phyloP scores from a whole-genome alignment of 2,329 filamentous ascomycete genomes.

The Penicillium sp. region DNA sequence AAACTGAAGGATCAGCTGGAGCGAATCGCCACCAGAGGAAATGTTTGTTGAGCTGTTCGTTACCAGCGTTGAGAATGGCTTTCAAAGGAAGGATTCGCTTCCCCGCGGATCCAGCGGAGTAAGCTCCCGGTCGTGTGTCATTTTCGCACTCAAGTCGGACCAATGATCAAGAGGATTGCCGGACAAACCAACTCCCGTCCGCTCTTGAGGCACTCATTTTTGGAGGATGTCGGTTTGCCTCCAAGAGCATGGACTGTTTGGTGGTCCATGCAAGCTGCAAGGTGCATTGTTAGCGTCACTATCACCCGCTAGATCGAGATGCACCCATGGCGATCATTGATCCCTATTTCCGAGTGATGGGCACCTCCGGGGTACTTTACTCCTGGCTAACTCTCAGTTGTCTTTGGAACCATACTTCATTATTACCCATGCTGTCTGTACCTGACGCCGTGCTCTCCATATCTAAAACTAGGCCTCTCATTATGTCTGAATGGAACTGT shows the following conservation, averaged over 20 bases:
- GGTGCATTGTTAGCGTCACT: conserved; percentile 6
- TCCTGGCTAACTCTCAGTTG: neutral
- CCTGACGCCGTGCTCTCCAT: conserved; percentile 30
- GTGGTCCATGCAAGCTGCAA: conserved; percentile 12
- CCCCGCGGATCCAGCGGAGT: conserved; percentile 1
- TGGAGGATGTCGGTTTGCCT: neutral
- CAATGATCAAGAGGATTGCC: neutral
- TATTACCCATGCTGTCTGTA: conserved; percentile 6
- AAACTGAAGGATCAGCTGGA: conserved; percentile 6
- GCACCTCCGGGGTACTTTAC: neutral
- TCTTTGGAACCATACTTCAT: neutral
- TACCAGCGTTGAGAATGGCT: neutral
- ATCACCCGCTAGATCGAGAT: neutral
- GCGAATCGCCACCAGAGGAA: neutral
- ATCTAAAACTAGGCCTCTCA: conserved; percentile 34
- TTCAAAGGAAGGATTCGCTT: conserved; percentile 5
- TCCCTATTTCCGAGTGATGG: neutral
- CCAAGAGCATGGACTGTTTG: conserved; percentile 9
- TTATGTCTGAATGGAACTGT: conserved; percentile 25
- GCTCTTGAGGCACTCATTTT: neutral
- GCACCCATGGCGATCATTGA: neutral
- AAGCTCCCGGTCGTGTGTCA: conserved; percentile 1
- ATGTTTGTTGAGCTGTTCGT: neutral
- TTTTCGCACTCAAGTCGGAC: neutral
- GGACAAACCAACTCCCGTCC: neutral